Percentiles rank a stretch among this genome's conserved stretches.
Conservation (phyloP, 306 rosid genomes). For the Cicer arietinum region DNA sequence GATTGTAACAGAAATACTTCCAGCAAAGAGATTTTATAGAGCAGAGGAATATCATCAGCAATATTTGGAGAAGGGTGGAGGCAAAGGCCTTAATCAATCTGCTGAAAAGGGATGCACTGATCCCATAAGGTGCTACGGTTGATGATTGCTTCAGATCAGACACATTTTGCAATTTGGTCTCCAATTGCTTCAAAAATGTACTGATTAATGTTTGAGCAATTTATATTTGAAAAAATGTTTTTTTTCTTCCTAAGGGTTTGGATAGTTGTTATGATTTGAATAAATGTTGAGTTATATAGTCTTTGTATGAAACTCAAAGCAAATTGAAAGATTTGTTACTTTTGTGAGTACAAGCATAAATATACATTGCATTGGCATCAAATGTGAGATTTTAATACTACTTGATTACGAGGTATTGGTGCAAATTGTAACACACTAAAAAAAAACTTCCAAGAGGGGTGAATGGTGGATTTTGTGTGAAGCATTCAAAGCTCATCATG, state of each 20-base stretch:
- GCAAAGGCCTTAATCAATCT: slow-evolving; percentile 63
- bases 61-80: slow-evolving; percentile 86
- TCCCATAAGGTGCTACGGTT: slow-evolving; percentile 88
- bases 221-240: background rate
- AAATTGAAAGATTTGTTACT: slow-evolving; percentile 37
- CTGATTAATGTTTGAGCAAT: background rate
- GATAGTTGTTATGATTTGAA: slow-evolving; percentile 1
- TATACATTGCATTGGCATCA: slow-evolving; percentile 9
- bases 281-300: slow-evolving; percentile 10
- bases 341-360: slow-evolving; percentile 4
- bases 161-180: background rate
- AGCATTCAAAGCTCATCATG: background rate
- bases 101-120: slow-evolving; percentile 83
- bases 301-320: background rate
- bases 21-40: slow-evolving; percentile 79
- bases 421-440: slow-evolving; percentile 13
- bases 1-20: slow-evolving; percentile 83
- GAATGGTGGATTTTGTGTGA: background rate
- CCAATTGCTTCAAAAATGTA: background rate
- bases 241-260: background rate
- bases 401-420: slow-evolving; percentile 22
- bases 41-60: slow-evolving; percentile 98
- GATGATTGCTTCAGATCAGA: slow-evolving; percentile 28
- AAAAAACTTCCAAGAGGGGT: slow-evolving; percentile 17
- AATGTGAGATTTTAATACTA: background rate